These are phyloP conservation scores for Hortiboletus campestris DNA, from an alignment of 768 basidiomycete species.

Conservation along the genomic window DNA sequence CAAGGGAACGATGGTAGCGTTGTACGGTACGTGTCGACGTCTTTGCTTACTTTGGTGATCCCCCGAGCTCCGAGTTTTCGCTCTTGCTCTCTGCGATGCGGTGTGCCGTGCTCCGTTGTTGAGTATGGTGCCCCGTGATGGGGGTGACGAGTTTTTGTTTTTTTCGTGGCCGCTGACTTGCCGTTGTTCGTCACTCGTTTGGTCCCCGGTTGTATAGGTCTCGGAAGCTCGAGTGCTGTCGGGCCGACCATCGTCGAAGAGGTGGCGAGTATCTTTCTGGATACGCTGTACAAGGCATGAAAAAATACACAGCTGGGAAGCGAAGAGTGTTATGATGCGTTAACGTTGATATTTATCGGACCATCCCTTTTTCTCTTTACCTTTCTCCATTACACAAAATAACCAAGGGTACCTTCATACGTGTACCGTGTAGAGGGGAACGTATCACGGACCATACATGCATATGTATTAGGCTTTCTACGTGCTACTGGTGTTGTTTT, in stretches of 20 bases:
- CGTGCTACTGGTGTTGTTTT: too few relatives aligned
- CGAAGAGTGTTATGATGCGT: background rate
- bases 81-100: too few relatives aligned
- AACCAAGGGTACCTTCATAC: background rate
- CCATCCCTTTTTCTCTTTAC: background rate
- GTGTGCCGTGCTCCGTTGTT: background rate
- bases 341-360: background rate
- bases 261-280: slow-evolving; percentile 77
- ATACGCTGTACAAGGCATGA: slow-evolving; percentile 77
- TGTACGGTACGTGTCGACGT: slow-evolving; percentile 68
- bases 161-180: background rate
- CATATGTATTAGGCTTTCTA: too few relatives aligned
- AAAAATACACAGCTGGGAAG: too few relatives aligned
- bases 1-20: slow-evolving; percentile 84
- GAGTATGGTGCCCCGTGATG: too few relatives aligned
- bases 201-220: slow-evolving; percentile 42
- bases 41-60: background rate
- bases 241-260: slow-evolving; percentile 79
- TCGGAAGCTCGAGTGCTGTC: slow-evolving; percentile 78
- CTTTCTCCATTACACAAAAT: background rate
- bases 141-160: background rate
- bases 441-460: too few relatives aligned
- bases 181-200: background rate
- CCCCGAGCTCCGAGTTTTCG: background rate
- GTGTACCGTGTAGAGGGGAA: background rate